These are phyloP conservation scores for Quercus tomentella DNA, from an alignment of 331 rosid species.

Conservation along the genomic window DNA sequence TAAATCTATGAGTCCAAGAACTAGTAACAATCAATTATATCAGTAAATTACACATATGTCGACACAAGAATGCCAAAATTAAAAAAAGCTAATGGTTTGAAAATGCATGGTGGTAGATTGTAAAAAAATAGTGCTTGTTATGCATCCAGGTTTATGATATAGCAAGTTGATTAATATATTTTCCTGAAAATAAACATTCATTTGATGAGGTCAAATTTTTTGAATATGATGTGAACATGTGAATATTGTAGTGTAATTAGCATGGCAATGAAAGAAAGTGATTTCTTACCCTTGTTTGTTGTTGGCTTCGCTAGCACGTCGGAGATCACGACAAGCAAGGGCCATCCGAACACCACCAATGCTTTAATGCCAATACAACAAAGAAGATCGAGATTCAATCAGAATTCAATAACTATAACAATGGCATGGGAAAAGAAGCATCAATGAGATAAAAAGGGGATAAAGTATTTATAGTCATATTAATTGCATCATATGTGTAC, in stretches of 20 bases:
- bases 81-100: neutral
- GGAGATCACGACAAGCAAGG: conserved; percentile 8
- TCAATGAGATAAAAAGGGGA: neutral
- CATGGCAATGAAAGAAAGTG: conserved; percentile 15
- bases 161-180: neutral
- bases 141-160: neutral
- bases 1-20: too few relatives aligned
- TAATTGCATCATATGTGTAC: neutral
- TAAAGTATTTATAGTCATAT: neutral
- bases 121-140: neutral
- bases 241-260: conserved; percentile 20
- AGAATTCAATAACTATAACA: neutral
- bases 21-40: too few relatives aligned
- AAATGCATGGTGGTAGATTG: neutral
- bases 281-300: conserved; percentile 6
- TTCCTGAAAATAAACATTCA: neutral
- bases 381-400: neutral
- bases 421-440: neutral
- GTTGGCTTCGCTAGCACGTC: neutral
- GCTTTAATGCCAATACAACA: conserved; percentile 1
- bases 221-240: conserved; percentile 15
- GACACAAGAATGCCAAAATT: neutral
- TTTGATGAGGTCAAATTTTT: neutral
- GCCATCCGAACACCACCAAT: conserved; percentile 13
- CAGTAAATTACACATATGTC: neutral